phyloP scores from a whole-genome alignment of 257 asterid species.

The Haberlea rhodopensis region DNA sequence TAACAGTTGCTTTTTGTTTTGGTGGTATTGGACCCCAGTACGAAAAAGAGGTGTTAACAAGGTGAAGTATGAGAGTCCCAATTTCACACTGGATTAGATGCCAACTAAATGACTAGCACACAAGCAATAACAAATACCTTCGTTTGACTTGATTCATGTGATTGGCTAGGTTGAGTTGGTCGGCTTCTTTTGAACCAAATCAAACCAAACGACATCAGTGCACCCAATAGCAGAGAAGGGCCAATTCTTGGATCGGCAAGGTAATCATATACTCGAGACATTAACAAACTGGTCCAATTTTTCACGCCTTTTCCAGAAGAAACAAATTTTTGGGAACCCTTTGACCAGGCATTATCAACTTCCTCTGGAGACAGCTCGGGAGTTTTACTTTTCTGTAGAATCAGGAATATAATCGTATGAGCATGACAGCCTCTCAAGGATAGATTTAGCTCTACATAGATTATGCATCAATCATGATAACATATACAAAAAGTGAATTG shows the following conservation, averaged over 20 bases:
- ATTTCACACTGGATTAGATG: constrained; percentile 7
- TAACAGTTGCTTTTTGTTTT: neutral
- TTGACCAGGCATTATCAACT: constrained; percentile 57
- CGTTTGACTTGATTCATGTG: constrained; percentile 40
- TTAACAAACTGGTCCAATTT: constrained; percentile 35
- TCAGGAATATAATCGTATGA: constrained; percentile 18
- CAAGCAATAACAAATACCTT: constrained; percentile 33
- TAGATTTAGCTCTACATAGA: neutral
- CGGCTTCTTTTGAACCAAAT: constrained; percentile 68
- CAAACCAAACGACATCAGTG: constrained; percentile 66
- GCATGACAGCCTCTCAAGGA: constrained; percentile 5
- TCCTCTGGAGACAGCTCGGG: constrained; percentile 91
- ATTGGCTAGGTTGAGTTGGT: constrained; percentile 32
- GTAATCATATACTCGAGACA: constrained; percentile 38
- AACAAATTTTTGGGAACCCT: constrained; percentile 44
- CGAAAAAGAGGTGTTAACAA: neutral
- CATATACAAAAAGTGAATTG: neutral
- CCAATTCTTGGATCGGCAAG: constrained; percentile 86
- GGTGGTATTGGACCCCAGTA: too few species aligned
- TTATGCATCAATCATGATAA: neutral
- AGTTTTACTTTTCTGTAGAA: constrained; percentile 69
- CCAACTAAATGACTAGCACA: neutral
- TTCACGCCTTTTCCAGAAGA: constrained; percentile 50
- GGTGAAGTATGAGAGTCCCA: neutral
- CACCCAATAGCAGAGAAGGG: constrained; percentile 73